These are phyloP conservation scores for Capronia coronata DNA, from an alignment of 2,329 filamentous ascomycete genomes.

Conservation along the genomic window DNA sequence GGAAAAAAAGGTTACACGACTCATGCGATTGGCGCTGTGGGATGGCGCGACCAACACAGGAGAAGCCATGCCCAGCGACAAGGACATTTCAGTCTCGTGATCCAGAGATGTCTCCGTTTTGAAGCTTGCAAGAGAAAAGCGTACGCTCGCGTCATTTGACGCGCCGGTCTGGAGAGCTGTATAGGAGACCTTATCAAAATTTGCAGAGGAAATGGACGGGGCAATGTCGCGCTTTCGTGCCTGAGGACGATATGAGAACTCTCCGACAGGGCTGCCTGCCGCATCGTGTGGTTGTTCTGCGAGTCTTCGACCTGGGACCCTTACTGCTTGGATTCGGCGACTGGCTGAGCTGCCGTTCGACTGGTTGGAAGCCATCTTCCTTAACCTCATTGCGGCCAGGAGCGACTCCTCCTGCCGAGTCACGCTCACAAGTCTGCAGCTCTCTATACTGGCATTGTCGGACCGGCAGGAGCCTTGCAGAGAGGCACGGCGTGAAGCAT, in stretches of 20 bases:
- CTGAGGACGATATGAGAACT: slow-evolving; percentile 1
- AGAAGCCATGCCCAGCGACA: slow-evolving; percentile 7
- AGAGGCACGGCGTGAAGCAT: slow-evolving; percentile 14
- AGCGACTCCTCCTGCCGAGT: slow-evolving; percentile 49
- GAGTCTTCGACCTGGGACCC: slow-evolving; percentile 2
- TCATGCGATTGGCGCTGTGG: slow-evolving; percentile 10
- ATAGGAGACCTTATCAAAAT: slow-evolving; percentile 19
- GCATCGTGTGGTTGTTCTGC: not conserved
- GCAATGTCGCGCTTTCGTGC: slow-evolving; percentile 1
- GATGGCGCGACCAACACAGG: slow-evolving; percentile 3
- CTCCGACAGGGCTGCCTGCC: not conserved
- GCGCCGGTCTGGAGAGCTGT: slow-evolving; percentile 27
- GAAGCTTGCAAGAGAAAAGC: slow-evolving; percentile 25
- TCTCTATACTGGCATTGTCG: slow-evolving; percentile 26
- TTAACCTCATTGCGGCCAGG: slow-evolving; percentile 46
- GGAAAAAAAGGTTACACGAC: slow-evolving; percentile 22
- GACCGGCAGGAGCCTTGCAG: slow-evolving; percentile 18
- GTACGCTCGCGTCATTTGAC: slow-evolving; percentile 15
- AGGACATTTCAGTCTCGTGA: slow-evolving; percentile 12
- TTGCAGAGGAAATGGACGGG: slow-evolving; percentile 4
- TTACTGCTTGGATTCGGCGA: slow-evolving; percentile 29
- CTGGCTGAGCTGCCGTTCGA: slow-evolving; percentile 32
- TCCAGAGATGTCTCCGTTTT: slow-evolving; percentile 18
- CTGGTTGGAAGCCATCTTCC: slow-evolving; percentile 39
- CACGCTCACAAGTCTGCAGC: slow-evolving; percentile 47